These are phyloP conservation scores for Penicillium riverlandense DNA, from an alignment of 495 filamentous ascomycete genomes.

Conservation along the genomic window DNA sequence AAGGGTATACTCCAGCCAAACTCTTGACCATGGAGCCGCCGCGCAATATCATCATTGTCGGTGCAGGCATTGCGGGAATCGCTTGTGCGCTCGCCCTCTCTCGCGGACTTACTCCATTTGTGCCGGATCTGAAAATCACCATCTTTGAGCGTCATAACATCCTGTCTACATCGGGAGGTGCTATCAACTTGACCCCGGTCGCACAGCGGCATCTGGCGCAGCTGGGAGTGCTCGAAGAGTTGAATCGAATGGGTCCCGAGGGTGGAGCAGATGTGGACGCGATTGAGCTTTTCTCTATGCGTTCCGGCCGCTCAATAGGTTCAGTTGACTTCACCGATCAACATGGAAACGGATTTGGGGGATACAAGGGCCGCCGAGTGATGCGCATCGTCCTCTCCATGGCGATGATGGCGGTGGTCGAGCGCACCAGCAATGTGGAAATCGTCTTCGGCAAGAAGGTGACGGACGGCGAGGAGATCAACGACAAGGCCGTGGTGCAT, in stretches of 20 bases:
- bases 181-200: constrained; percentile 56
- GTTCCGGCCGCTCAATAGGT: constrained; percentile 39
- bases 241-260: constrained; percentile 35
- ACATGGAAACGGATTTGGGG: constrained; percentile 31
- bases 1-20: background rate
- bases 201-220: constrained; percentile 51
- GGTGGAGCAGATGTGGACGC: constrained; percentile 45
- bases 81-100: constrained; percentile 46
- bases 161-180: constrained; percentile 51
- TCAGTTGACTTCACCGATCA: constrained; percentile 33
- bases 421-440: constrained; percentile 28
- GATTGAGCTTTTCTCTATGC: constrained; percentile 44
- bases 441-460: constrained; percentile 37
- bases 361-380: constrained; percentile 40
- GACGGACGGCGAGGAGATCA: constrained; percentile 27
- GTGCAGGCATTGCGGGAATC: constrained; percentile 51
- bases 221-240: constrained; percentile 43
- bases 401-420: constrained; percentile 39
- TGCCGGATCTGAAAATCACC: constrained; percentile 40
- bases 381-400: constrained; percentile 40
- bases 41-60: constrained; percentile 41
- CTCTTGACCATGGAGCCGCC: constrained; percentile 6
- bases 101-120: constrained; percentile 35
- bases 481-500: constrained; percentile 32
- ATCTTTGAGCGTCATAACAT: constrained; percentile 51